Evolutionary conservation across 345 rosid species (phyloP).

Genomic region (Cardamine resedifolia): DNA sequence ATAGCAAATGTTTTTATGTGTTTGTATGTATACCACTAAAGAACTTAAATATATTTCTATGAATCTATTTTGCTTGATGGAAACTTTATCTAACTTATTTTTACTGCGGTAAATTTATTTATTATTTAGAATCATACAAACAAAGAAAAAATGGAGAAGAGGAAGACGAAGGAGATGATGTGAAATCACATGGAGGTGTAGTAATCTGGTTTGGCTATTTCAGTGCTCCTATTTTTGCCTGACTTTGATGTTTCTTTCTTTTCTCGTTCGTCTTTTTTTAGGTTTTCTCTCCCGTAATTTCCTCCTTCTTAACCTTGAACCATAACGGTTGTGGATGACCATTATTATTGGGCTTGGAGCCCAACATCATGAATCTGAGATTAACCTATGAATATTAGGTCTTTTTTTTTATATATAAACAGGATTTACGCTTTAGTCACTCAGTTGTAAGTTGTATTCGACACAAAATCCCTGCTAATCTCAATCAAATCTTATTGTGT

Average conservation of each 20-base stretch:
- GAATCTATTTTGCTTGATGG: neutral
- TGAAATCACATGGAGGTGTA: conserved; percentile 7
- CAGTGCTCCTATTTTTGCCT: conserved; percentile 18
- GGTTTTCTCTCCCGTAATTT: neutral
- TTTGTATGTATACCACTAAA: neutral
- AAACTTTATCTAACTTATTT: neutral
- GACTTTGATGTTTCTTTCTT: conserved; percentile 27
- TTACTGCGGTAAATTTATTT: neutral
- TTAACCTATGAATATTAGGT: too few species aligned
- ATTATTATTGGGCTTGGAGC: conserved; percentile 2
- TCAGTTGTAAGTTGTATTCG: neutral
- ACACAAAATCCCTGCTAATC: neutral
- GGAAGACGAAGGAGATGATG: neutral
- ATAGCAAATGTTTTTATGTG: neutral
- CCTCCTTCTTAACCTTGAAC: neutral
- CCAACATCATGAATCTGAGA: neutral
- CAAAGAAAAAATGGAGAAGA: neutral
- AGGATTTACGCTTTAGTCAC: neutral
- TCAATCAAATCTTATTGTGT: neutral
- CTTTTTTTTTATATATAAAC: too few species aligned
- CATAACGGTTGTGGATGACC: neutral
- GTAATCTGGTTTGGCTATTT: conserved; percentile 32
- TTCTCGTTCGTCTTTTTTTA: neutral
- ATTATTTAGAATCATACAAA: neutral
- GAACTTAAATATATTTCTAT: neutral